Conservation (phyloP, 2,329 filamentous ascomycete species). For the Neoascochyta sp. region DNA sequence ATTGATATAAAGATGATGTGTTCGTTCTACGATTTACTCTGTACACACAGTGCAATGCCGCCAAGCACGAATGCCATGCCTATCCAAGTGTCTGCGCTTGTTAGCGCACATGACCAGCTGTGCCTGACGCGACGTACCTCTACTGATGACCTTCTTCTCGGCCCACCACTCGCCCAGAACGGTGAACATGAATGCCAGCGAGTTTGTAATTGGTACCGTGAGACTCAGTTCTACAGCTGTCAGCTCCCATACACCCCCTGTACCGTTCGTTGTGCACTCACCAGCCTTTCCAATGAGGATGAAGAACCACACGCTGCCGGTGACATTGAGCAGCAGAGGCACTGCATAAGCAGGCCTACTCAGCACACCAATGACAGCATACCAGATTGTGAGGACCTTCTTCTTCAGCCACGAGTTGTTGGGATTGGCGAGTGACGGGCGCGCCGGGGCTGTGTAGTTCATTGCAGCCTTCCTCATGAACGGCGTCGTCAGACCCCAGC, state of each 20-base stretch:
- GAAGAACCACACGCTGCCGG: constrained; percentile 96
- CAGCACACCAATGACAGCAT: constrained; percentile 73
- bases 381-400: constrained; percentile 63
- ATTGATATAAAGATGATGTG: background rate
- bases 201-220: constrained; percentile 93
- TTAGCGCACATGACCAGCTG: constrained; percentile 8
- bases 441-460: constrained; percentile 58
- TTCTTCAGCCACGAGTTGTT: constrained; percentile 58
- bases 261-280: constrained; percentile 45
- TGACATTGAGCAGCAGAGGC: constrained; percentile 81
- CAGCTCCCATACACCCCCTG: constrained; percentile 1
- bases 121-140: constrained; percentile 59
- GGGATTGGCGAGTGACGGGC: constrained; percentile 32
- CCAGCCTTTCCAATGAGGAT: constrained; percentile 87
- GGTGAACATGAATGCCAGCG: constrained; percentile 91
- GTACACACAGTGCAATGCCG: constrained; percentile 80
- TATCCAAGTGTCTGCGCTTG: constrained; percentile 66
- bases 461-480: constrained; percentile 87
- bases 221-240: constrained; percentile 70
- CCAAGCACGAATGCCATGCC: constrained; percentile 75
- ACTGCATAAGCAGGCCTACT: constrained; percentile 79
- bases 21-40: constrained; percentile 44
- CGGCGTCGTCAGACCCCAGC: constrained; percentile 84
- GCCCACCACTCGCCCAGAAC: constrained; percentile 94
- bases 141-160: constrained; percentile 82